Evolutionary conservation across 2,329 filamentous ascomycete species (phyloP), one percentile per base, ranked within the genome.

Genomic region (Colletotrichum liaoningense): DNA sequence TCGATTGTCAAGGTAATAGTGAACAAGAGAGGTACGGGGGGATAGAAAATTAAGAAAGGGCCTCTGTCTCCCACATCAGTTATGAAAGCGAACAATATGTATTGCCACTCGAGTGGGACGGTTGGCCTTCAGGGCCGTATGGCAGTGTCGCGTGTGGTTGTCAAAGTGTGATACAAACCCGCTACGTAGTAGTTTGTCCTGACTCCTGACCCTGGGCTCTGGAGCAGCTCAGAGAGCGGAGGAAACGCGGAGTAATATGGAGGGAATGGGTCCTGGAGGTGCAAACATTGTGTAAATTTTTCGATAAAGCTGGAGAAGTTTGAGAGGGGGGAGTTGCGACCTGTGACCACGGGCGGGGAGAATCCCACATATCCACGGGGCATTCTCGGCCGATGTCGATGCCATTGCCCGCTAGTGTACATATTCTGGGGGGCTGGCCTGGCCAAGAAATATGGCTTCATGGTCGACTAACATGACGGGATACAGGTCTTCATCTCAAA

Each of bases 241-340:
- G 69, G 65, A 42, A 62, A 63, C 69, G 64, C 69, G 52, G 65
- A 63, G 52, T 30, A 58, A 58, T 49, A 52, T 68, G 52, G 58
- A 63, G 57, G 55, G 42, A 19, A 49, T 49, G 42, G 42, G 19
- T 19, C 42, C 42, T 49, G 38, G 38, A 42, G 38, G 14, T 49
- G 19, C 42, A 49, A 49, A 9, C 16, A n/a, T 49, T 49, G 42
- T 49, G 42, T 42, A 42, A 42, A 49, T 49, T 49, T 49, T 7
- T n/a, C 14, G 42, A n/a, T 55, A 22, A 35, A 58, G 30, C 26
- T 63, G 57, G 65, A 55, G 54, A 24, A 56, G 26, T n/a, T 49
- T n/a, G 7, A n/a, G 14, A 42, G 26, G 26, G 55, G 22, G 57
- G 63, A 63, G 49, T 57, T 42, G 35, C 42, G 26, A 26, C n/a